A percentile compares a stretch with the other conserved stretches of the same genome.
Conservation (phyloP, 768 basidiomycete genomes). For the Paxillus ammoniavirescens region DNA sequence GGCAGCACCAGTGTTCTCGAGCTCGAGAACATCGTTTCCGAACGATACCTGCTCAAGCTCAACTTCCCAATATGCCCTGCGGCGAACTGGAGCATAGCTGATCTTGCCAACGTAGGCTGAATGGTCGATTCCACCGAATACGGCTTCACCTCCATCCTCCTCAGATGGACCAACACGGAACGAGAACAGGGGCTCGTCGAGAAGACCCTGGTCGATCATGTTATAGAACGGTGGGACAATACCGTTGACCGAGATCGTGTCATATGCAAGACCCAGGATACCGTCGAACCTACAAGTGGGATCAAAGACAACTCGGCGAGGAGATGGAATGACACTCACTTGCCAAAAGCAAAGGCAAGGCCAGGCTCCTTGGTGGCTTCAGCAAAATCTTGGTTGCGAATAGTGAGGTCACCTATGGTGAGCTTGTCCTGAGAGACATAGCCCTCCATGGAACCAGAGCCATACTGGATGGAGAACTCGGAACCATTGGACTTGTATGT, state of each 20-base stretch:
- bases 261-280: slow-evolving; percentile 90
- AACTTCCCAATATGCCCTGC: slow-evolving; percentile 98
- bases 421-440: slow-evolving; percentile 86
- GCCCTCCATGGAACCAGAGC: slow-evolving; percentile 95
- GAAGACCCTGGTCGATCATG: slow-evolving; percentile 79
- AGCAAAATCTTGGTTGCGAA: slow-evolving; percentile 83
- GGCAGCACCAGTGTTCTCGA: slow-evolving; percentile 92
- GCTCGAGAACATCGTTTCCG: slow-evolving; percentile 83
- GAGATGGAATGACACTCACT: slow-evolving; percentile 46
- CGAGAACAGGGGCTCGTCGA: slow-evolving; percentile 87
- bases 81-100: slow-evolving; percentile 83
- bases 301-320: neutral
- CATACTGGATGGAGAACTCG: slow-evolving; percentile 88
- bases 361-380: slow-evolving; percentile 97
- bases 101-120: slow-evolving; percentile 78
- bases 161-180: slow-evolving; percentile 91
- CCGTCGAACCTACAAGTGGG: slow-evolving; percentile 76
- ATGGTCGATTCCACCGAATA: slow-evolving; percentile 88
- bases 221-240: slow-evolving; percentile 93
- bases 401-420: slow-evolving; percentile 75
- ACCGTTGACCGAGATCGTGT: slow-evolving; percentile 93
- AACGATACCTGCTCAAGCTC: slow-evolving; percentile 86
- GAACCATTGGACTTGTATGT: slow-evolving; percentile 90
- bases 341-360: slow-evolving; percentile 94
- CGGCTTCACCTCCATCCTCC: slow-evolving; percentile 84